Conservation (phyloP, 371 early-diverging fungal genomes). For the Apophysomyces variabilis region DNA sequence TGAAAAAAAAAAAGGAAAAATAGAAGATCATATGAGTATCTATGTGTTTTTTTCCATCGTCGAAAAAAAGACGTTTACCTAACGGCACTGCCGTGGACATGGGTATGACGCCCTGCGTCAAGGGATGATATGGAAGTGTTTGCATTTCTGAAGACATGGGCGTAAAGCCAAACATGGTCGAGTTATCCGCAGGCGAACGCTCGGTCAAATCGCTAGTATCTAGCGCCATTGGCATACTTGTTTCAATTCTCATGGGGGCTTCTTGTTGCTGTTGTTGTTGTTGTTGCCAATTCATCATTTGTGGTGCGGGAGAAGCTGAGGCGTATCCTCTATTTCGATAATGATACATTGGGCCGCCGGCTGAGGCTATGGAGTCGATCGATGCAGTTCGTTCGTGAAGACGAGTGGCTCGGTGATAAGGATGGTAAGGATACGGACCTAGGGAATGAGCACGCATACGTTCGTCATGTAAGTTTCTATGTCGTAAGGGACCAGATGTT, state of each 20-base stretch:
- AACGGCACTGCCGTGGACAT: background rate
- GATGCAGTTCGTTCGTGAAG: slow-evolving; percentile 17
- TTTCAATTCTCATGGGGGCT: background rate
- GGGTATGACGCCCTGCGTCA: slow-evolving; percentile 11
- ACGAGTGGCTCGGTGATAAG: slow-evolving; percentile 18
- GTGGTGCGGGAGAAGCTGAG: slow-evolving; percentile 19
- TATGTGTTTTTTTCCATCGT: background rate
- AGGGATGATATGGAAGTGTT: background rate
- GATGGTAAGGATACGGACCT: slow-evolving; percentile 40
- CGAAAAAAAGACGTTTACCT: background rate
- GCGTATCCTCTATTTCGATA: slow-evolving; percentile 27
- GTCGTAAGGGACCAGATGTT: slow-evolving; percentile 22
- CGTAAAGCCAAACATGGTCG: background rate
- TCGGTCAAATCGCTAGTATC: background rate
- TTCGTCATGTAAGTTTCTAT: slow-evolving; percentile 21
- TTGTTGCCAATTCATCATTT: background rate
- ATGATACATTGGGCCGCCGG: background rate
- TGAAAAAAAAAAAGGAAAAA: slow-evolving; percentile 6
- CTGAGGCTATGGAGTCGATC: slow-evolving; percentile 5
- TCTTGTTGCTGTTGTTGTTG: no score
- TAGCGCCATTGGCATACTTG: background rate
- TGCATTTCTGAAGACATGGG: background rate
- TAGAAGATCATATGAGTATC: background rate
- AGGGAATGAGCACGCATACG: slow-evolving; percentile 46
- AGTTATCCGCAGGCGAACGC: background rate